Evolutionary conservation across 495 filamentous ascomycete genomes (phyloP).

Genomic region (Tuber calosporum): DNA sequence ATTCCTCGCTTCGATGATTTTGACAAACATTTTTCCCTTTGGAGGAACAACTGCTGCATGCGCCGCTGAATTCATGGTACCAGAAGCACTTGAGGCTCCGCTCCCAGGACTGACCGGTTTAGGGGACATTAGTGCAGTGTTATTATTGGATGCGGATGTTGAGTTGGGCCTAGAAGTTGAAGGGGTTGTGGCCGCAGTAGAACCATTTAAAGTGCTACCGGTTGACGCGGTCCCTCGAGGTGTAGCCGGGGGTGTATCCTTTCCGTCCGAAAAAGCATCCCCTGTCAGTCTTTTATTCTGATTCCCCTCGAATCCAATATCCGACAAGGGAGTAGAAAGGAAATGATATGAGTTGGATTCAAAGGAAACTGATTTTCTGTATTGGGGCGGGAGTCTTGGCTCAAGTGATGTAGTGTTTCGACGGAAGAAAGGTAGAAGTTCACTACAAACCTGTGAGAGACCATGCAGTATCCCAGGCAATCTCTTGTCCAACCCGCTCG

Average conservation of each 20-base stretch:
- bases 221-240: constrained; percentile 40
- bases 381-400: background rate
- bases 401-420: constrained; percentile 10
- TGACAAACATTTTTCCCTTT: constrained; percentile 83
- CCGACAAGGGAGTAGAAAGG: constrained; percentile 19
- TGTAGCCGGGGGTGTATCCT: constrained; percentile 41
- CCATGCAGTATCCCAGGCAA: constrained; percentile 40
- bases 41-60: constrained; percentile 60
- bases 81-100: background rate
- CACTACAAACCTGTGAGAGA: constrained; percentile 42
- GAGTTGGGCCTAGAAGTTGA: constrained; percentile 21
- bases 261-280: constrained; percentile 36
- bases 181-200: constrained; percentile 22
- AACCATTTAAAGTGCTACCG: constrained; percentile 32
- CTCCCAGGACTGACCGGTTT: background rate
- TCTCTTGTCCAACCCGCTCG: constrained; percentile 40
- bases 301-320: constrained; percentile 23
- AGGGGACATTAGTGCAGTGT: background rate
- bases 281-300: constrained; percentile 31
- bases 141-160: constrained; percentile 17
- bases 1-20: constrained; percentile 74
- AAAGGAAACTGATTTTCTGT: constrained; percentile 7
- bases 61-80: constrained; percentile 25
- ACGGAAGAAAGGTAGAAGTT: constrained; percentile 29
- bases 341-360: background rate